Conservation (phyloP, 2,329 filamentous ascomycete species). For the Cadophora luteo-olivacea region DNA sequence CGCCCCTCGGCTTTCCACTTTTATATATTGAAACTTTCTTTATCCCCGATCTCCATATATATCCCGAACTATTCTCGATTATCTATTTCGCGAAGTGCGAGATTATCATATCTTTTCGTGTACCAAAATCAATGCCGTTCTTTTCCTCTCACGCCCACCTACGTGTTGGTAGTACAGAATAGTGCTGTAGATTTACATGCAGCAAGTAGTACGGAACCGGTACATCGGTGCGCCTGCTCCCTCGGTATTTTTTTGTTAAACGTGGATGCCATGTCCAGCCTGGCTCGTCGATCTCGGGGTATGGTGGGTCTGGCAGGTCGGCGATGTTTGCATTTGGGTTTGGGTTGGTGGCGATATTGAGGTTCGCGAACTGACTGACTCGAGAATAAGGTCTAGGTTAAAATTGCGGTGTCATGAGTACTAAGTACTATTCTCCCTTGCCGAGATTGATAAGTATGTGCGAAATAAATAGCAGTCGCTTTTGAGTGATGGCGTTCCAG, state of each 20-base stretch:
- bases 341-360: background rate
- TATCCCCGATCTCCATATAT: too few species aligned
- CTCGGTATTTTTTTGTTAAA: background rate
- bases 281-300: slow-evolving; percentile 7
- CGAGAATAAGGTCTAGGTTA: background rate
- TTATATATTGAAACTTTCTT: background rate
- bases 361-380: background rate
- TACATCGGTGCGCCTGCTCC: background rate
- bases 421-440: too few species aligned
- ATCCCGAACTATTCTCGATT: too few species aligned
- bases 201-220: background rate
- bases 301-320: slow-evolving; percentile 10
- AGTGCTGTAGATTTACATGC: too few species aligned
- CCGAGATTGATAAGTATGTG: too few species aligned
- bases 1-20: background rate
- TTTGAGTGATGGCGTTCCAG: too few species aligned
- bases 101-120: too few species aligned
- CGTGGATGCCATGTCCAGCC: background rate
- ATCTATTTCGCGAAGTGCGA: too few species aligned
- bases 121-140: too few species aligned
- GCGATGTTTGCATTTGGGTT: background rate
- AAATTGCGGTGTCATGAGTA: background rate
- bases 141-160: too few species aligned
- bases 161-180: too few species aligned
- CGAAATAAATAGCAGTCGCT: too few species aligned